Base-by-base conservation (phyloP, 345 rosid genomes). In the Eucalyptus curtisii region DNA sequence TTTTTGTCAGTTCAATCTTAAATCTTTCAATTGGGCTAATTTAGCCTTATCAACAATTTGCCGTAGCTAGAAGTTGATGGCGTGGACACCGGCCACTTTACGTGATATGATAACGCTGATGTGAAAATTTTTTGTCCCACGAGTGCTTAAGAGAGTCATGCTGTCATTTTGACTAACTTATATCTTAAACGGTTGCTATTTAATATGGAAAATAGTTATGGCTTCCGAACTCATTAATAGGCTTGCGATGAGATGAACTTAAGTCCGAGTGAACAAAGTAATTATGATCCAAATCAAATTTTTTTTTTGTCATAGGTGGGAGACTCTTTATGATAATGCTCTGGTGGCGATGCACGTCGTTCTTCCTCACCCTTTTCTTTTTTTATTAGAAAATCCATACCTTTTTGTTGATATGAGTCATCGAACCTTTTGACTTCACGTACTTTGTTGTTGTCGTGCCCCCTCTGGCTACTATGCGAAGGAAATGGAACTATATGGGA, bases 91-190 rank as follows among this genome's bases (percentile, higher is more conserved):
- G 1, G 24, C 10, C 10, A 19, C 1, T 30, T 55, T 24, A 55
- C 3, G 61, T 55, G 61, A 1, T 0, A 24, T 55, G 3, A 55
- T 25, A 0, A 55, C 0, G 6, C 30, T 55, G 3, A 55, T 55
- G 0, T 55, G 30, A 22, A 55, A 24, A 0, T 1, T 9, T 52
- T 52, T 0, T 24, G 13, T 64, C 37, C 37, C 33, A 66, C 0
- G 12, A 66, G 12, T 31, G 42, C 16, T 22, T 31, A 31, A 1
- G 2, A 33, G 2, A 66, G 1, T 31, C 0, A 0, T 66, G 42
- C 6, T 1, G 3, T 66, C 79, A 37, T 0, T 15, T 6, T 1
- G 10, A 31, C 40, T 8, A n/a, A 16, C 16, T 31, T 16, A 1
- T 66, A 31, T 66, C 42, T 66, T 31, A 66, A 4, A 31, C 4